Conservation (phyloP, 2,329 filamentous ascomycete genomes). For the Cryphonectria naterciae region DNA sequence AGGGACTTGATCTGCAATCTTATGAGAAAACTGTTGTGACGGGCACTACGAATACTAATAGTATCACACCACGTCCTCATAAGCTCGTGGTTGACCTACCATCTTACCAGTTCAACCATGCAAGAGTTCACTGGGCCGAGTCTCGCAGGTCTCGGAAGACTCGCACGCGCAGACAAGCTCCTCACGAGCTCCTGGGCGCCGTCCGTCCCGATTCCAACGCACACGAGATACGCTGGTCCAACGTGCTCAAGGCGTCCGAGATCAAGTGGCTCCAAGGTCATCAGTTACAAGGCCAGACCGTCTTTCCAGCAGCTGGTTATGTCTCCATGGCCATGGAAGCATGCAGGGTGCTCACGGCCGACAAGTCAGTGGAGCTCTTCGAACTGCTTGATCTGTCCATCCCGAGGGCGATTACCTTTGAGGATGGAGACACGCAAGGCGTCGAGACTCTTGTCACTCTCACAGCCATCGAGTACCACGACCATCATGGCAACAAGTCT, state of each 20-base stretch:
- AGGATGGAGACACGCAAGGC: conserved; percentile 19
- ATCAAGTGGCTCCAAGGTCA: conserved; percentile 47
- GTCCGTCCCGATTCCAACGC: not conserved
- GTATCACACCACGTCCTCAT: conserved; percentile 9
- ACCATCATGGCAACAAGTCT: not conserved
- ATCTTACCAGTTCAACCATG: conserved; percentile 28
- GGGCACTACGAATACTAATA: not conserved
- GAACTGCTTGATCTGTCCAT: conserved; percentile 33
- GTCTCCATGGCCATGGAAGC: conserved; percentile 33
- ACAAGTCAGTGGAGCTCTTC: conserved; percentile 5
- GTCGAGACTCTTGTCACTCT: conserved; percentile 22
- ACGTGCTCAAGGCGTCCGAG: conserved; percentile 34
- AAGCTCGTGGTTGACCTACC: conserved; percentile 23
- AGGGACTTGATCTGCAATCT: conserved; percentile 10
- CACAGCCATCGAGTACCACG: not conserved
- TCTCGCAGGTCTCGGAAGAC: conserved; percentile 21
- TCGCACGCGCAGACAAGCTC: conserved; percentile 7
- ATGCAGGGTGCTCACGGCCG: not conserved
- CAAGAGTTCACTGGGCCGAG: conserved; percentile 21
- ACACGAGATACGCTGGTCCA: conserved; percentile 34
- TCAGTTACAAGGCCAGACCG: conserved; percentile 36
- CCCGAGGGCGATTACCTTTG: conserved; percentile 30
- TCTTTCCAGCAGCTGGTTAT: conserved; percentile 44
- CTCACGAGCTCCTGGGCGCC: conserved; percentile 28
- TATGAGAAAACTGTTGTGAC: conserved; percentile 13